Base-by-base conservation (phyloP, 768 basidiomycete species). In the Cystofilobasidium macerans region DNA sequence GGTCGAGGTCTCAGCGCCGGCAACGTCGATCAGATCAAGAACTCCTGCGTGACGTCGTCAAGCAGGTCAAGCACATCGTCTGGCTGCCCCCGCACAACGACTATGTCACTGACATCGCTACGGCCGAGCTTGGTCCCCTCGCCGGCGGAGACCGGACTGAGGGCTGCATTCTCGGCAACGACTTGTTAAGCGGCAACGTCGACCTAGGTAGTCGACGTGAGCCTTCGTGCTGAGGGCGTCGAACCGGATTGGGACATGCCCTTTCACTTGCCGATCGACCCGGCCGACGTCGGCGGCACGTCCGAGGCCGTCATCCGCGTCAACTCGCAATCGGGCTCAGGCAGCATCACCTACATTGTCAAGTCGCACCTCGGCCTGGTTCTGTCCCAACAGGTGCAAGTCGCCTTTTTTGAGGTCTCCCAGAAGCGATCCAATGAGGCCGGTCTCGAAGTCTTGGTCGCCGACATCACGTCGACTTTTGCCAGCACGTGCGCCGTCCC, bases 281-380 rank as follows among this genome's bases (percentile, higher is more conserved):
- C 95, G 2, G 88, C 86, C 26, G 95, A 99, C 74, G 81, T 98
- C 26, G 93, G 95, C 0, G 86, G 90, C 77, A 90, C 79, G 59
- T 98, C 98, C 79, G 95, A 99, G 75, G 95, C 95, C 30, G 90
- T 99, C 78, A 99, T 99, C 72, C 89, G 95, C 43, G 95, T 99
- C 77, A 99, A 99, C 78, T 95, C 95, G 40, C 95, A 99, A 75
- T 94, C 91, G 16, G 95, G 95, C 68, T 98, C 98, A 77, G 95
- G 93, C 72, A 75, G 95, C 22, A 88, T 98, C 73, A 89, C 94
- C 12, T 99, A 93, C 80, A 82, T 99, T 72, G 81, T 99, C 82
- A 97, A 97, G 75, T 87, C 93, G 73, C 84, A 90, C 68, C 78
- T 98, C 71, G 83, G 83, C 28, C 83, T 99, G 72, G 95, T 98